Conservation (phyloP, 768 basidiomycete genomes). For the Suillus luteus region DNA sequence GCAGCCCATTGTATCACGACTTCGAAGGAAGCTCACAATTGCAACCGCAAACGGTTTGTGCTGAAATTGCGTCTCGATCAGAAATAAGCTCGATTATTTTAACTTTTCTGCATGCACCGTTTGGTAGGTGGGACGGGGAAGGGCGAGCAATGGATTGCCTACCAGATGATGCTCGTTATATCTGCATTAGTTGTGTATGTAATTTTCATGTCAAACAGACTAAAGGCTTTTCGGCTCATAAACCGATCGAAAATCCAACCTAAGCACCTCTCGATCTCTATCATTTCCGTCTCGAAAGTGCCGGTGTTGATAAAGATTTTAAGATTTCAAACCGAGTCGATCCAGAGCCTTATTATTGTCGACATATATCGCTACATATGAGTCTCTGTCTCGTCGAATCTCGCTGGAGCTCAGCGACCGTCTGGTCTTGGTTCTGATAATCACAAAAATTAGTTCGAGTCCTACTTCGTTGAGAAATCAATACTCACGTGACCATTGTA, state of each 20-base stretch:
- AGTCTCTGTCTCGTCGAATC: background rate
- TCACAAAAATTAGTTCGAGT: slow-evolving; percentile 3
- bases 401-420: slow-evolving; percentile 28
- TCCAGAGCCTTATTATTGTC: background rate
- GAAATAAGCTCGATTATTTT: background rate
- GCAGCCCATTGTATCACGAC: no score
- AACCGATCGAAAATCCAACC: background rate
- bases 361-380: background rate
- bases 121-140: background rate
- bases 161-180: background rate
- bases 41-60: no score
- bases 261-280: background rate
- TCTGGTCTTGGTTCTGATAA: slow-evolving; percentile 47
- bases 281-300: background rate
- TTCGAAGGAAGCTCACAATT: no score
- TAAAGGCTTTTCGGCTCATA: background rate
- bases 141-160: background rate
- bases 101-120: background rate
- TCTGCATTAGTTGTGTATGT: background rate
- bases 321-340: background rate
- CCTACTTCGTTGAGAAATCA: background rate
- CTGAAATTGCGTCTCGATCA: no score
- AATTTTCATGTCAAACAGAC: background rate
- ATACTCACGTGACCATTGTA: slow-evolving; percentile 65
- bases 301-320: background rate